phyloP scores from a whole-genome alignment of 352 stramenopile species.

The Thalassiosira sp. region DNA sequence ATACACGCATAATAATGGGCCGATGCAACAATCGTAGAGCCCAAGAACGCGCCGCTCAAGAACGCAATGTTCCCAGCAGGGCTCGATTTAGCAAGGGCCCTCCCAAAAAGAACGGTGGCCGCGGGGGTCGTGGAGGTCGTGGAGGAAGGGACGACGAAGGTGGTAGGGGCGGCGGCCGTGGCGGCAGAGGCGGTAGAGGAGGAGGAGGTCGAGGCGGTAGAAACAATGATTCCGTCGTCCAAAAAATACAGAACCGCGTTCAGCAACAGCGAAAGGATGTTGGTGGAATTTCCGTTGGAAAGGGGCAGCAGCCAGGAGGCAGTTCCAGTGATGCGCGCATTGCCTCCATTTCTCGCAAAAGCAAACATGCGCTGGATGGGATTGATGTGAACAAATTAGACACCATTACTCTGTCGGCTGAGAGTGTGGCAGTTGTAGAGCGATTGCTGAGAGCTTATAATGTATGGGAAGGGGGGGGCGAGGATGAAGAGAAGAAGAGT shows the following conservation, averaged over 20 bases:
- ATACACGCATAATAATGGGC: no score
- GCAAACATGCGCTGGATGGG: conserved; percentile 36
- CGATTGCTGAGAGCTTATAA: conserved; percentile 59
- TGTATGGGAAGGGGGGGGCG: conserved; percentile 46
- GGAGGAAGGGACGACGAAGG: conserved; percentile 26
- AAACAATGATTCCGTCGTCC: conserved; percentile 51
- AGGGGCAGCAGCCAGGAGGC: not conserved
- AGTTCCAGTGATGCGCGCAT: conserved; percentile 15
- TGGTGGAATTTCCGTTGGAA: conserved; percentile 34
- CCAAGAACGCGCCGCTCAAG: conserved; percentile 58
- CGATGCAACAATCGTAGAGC: conserved; percentile 71
- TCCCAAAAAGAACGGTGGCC: conserved; percentile 43
- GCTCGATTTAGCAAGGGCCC: conserved; percentile 70
- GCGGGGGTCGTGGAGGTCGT: conserved; percentile 29
- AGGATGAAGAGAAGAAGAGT: conserved; percentile 9
- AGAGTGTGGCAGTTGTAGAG: conserved; percentile 60
- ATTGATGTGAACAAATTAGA: conserved; percentile 76
- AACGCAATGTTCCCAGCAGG: conserved; percentile 56
- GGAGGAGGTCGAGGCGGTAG: conserved; percentile 9
- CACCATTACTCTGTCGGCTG: conserved; percentile 58
- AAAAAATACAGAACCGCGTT: conserved; percentile 63
- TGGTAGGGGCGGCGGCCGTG: conserved; percentile 6
- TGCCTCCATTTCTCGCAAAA: conserved; percentile 22
- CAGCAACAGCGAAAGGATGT: conserved; percentile 23
- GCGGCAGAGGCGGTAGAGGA: conserved; percentile 14